A percentile compares a stretch with the other conserved stretches of the same genome.
These are phyloP conservation scores for Naganishia liquefaciens DNA, from an alignment of 1,284 basidiomycete species.

Conservation along the genomic window DNA sequence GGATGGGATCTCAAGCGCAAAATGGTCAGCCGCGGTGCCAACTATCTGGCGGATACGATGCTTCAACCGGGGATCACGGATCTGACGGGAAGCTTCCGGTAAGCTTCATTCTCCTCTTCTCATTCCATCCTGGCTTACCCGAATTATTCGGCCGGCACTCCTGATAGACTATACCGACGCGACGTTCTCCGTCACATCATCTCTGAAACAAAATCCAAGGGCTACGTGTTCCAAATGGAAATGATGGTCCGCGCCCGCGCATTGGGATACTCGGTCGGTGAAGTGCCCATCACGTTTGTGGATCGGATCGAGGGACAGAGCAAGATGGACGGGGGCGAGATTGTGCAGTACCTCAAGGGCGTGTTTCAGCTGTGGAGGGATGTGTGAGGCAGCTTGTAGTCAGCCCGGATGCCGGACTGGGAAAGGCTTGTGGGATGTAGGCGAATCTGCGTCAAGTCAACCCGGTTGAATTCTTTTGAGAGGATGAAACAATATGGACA, in stretches of 20 bases:
- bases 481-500: too few relatives aligned
- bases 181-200: conserved; percentile 79
- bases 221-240: conserved; percentile 97
- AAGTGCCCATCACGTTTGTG: conserved; percentile 90
- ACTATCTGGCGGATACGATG: conserved; percentile 79
- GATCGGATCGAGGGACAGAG: conserved; percentile 90
- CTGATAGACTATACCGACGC: conserved; percentile 69
- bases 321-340: conserved; percentile 83
- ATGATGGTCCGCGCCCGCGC: conserved; percentile 87
- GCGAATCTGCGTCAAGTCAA: too few relatives aligned
- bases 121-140: not conserved
- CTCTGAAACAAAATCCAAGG: conserved; percentile 75
- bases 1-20: conserved; percentile 88
- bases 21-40: conserved; percentile 79
- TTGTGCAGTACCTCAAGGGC: conserved; percentile 84
- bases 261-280: conserved; percentile 78
- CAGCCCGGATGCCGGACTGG: too few relatives aligned
- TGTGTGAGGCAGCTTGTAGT: conserved; percentile 55
- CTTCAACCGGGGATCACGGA: conserved; percentile 81
- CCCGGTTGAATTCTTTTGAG: too few relatives aligned
- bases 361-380: conserved; percentile 75
- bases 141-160: not conserved
- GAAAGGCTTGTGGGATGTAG: too few relatives aligned
- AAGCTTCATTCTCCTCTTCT: conserved; percentile 42
- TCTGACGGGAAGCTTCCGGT: conserved; percentile 84